Conservation (phyloP, 176 grass and related monocot genomes). For the Oryza officinalis region DNA sequence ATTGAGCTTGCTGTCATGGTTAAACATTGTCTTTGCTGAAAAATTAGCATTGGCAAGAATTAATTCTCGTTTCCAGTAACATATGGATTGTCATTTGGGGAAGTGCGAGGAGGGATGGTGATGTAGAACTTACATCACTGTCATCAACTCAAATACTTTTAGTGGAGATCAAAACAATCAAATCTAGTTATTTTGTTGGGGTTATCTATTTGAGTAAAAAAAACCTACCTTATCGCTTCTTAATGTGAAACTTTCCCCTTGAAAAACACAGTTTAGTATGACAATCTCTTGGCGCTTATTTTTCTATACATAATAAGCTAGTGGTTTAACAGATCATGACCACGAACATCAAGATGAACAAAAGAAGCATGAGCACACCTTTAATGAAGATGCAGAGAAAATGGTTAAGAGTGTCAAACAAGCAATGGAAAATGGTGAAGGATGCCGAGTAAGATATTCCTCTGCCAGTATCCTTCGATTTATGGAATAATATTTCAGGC, state of each 20-base stretch:
- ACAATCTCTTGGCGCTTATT: slow-evolving; percentile 15
- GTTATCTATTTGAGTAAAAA: neutral
- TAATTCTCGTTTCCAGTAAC: neutral
- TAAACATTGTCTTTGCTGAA: neutral
- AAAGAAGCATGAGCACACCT: slow-evolving; percentile 70
- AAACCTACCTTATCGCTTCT: neutral
- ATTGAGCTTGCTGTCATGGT: neutral
- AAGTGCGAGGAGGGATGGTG: neutral
- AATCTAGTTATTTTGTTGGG: neutral
- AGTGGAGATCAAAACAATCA: neutral
- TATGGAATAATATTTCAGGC: slow-evolving; percentile 13
- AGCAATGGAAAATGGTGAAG: slow-evolving; percentile 90
- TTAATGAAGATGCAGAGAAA: slow-evolving; percentile 83
- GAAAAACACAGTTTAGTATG: neutral
- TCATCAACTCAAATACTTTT: neutral
- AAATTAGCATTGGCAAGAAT: neutral
- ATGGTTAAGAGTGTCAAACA: slow-evolving; percentile 94
- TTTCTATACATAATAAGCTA: slow-evolving; percentile 37
- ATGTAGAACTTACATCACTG: neutral
- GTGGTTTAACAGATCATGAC: slow-evolving; percentile 55
- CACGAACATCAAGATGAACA: slow-evolving; percentile 69
- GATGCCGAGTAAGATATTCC: slow-evolving; percentile 70
- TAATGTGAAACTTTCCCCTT: neutral
- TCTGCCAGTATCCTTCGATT: slow-evolving; percentile 18
- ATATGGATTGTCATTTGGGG: neutral